Conservation (phyloP, 1,284 basidiomycete genomes). For the Microbotryum scabiosae region DNA sequence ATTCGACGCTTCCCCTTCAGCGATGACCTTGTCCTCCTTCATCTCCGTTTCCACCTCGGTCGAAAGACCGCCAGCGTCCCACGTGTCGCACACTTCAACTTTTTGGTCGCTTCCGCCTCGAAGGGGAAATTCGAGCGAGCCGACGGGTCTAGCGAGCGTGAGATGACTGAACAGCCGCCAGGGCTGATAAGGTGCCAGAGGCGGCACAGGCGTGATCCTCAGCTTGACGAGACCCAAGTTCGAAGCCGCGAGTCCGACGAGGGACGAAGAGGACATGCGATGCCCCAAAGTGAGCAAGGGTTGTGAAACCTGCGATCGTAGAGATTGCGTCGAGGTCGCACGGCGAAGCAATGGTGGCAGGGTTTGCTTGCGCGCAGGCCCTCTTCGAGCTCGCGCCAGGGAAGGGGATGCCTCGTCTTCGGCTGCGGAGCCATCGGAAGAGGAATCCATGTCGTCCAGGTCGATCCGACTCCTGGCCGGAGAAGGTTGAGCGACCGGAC, state of each 20-base stretch:
- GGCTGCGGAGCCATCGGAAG: no score
- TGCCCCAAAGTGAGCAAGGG: constrained; percentile 7
- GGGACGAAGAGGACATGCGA: not conserved
- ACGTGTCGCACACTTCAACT: not conserved
- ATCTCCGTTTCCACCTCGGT: not conserved
- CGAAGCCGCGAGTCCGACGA: not conserved
- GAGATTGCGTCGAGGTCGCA: not conserved
- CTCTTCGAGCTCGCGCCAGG: no score
- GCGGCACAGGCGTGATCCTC: no score
- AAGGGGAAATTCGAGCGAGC: not conserved
- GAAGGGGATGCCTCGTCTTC: no score
- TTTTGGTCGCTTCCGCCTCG: not conserved
- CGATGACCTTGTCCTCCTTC: not conserved
- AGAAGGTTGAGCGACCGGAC: not conserved
- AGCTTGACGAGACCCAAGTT: no score
- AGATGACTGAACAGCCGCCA: no score
- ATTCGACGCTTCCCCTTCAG: not conserved
- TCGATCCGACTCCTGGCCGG: not conserved
- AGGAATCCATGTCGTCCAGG: no score
- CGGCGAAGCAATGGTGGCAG: not conserved
- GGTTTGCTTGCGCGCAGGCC: no score
- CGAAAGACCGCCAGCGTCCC: not conserved
- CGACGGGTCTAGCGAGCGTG: no score
- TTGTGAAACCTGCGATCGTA: not conserved
- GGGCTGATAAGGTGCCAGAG: no score